These are phyloP conservation scores for Hyphodiscus hymeniophilus DNA, from an alignment of 495 filamentous ascomycete genomes.

Conservation along the genomic window DNA sequence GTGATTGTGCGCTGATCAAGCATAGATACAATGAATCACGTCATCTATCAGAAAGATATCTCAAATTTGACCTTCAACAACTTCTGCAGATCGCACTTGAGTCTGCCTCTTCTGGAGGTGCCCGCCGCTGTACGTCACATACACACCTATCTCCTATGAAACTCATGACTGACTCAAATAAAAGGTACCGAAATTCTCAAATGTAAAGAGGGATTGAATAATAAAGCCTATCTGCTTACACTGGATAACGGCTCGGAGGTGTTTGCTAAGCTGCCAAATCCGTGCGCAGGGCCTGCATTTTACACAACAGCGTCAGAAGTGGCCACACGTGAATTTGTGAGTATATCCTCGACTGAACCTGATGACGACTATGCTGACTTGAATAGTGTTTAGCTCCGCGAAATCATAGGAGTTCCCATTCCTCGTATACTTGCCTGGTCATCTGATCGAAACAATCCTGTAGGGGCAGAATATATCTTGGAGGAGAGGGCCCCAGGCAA, in stretches of 20 bases:
- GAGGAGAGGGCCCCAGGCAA: constrained; percentile 18
- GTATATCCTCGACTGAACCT: constrained; percentile 2
- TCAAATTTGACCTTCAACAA: constrained; percentile 30
- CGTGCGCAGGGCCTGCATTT: constrained; percentile 11
- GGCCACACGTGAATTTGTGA: constrained; percentile 30
- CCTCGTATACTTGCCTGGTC: constrained; percentile 15
- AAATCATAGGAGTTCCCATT: constrained; percentile 25
- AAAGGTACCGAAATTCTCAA: constrained; percentile 28
- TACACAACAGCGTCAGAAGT: constrained; percentile 24
- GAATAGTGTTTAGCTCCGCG: constrained; percentile 26
- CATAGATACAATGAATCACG: constrained; percentile 29
- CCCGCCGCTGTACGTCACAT: constrained; percentile 26
- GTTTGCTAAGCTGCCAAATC: constrained; percentile 26
- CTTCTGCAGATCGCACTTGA: constrained; percentile 28
- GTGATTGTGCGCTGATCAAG: constrained; percentile 6
- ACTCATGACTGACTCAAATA: constrained; percentile 4
- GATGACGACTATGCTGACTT: constrained; percentile 2
- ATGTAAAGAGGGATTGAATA: constrained; percentile 28
- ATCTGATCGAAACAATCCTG: constrained; percentile 15
- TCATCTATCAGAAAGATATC: constrained; percentile 29
- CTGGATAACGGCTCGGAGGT: constrained; percentile 34
- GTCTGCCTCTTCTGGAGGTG: constrained; percentile 21
- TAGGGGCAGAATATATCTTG: constrained; percentile 17
- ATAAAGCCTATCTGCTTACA: constrained; percentile 31
- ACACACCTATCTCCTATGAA: constrained; percentile 3